Conservation (phyloP, 345 rosid species). For the Linum usitatissimum region DNA sequence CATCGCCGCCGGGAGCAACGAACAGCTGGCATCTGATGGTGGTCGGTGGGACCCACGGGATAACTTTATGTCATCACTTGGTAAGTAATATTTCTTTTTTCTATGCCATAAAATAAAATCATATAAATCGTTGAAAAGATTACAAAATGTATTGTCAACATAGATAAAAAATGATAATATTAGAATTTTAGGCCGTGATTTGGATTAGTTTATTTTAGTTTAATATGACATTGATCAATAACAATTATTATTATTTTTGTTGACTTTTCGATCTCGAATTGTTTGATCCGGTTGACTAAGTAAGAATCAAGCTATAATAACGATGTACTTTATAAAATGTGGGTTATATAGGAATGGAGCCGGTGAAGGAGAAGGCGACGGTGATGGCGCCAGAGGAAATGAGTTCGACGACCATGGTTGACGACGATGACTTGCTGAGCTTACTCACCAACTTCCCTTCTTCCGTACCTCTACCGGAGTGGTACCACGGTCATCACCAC, state of each 20-base stretch:
- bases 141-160: too few relatives aligned
- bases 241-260: too few relatives aligned
- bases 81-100: constrained; percentile 19
- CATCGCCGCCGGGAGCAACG: background rate
- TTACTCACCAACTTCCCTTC: constrained; percentile 58
- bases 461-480: constrained; percentile 51
- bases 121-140: too few relatives aligned
- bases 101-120: background rate
- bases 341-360: constrained; percentile 20
- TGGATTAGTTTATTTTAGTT: too few relatives aligned
- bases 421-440: constrained; percentile 53
- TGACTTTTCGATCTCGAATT: background rate
- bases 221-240: too few relatives aligned
- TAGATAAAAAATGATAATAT: too few relatives aligned
- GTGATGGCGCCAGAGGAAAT: constrained; percentile 33
- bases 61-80: constrained; percentile 34
- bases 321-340: background rate
- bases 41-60: constrained; percentile 22
- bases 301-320: background rate
- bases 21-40: background rate
- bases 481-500: constrained; percentile 30
- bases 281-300: background rate
- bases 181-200: too few relatives aligned
- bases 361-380: constrained; percentile 24
- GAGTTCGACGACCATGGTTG: constrained; percentile 16